These are phyloP conservation scores for Trichosporon sp. DNA, from an alignment of 1,284 basidiomycete genomes.

Conservation along the genomic window DNA sequence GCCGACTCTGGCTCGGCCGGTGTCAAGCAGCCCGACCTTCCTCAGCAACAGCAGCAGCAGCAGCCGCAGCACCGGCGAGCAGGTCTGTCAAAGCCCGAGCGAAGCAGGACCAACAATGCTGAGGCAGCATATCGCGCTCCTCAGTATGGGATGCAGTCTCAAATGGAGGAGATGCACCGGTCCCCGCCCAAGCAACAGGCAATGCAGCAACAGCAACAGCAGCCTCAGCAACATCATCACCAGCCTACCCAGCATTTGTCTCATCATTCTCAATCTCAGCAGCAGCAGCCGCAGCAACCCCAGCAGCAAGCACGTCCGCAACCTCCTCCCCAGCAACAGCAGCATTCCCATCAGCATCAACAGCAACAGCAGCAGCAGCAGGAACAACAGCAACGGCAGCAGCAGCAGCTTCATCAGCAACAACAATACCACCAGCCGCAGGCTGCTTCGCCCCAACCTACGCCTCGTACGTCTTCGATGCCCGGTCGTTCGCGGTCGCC, in stretches of 20 bases:
- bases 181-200: slow-evolving; percentile 24
- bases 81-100: slow-evolving; percentile 53
- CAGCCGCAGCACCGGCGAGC: slow-evolving; percentile 47
- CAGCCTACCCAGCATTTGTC: slow-evolving; percentile 24
- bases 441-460: slow-evolving; percentile 21
- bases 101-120: slow-evolving; percentile 57
- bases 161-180: slow-evolving; percentile 70
- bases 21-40: slow-evolving; percentile 55
- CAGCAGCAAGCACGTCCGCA: slow-evolving; percentile 24
- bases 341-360: not conserved
- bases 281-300: slow-evolving; percentile 21
- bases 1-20: slow-evolving; percentile 47
- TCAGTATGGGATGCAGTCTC: slow-evolving; percentile 89
- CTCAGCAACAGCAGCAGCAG: slow-evolving; percentile 57
- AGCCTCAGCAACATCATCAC: slow-evolving; percentile 28
- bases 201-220: slow-evolving; percentile 31
- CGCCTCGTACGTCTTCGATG: slow-evolving; percentile 28
- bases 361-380: not conserved
- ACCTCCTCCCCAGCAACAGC: slow-evolving; percentile 17
- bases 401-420: slow-evolving; percentile 8
- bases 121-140: slow-evolving; percentile 85
- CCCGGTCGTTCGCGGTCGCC: slow-evolving; percentile 28
- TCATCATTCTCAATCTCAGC: slow-evolving; percentile 21
- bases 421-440: slow-evolving; percentile 23
- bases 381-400: slow-evolving; percentile 31